Conservation (phyloP, 257 asterid species). For the Lycium barbarum region DNA sequence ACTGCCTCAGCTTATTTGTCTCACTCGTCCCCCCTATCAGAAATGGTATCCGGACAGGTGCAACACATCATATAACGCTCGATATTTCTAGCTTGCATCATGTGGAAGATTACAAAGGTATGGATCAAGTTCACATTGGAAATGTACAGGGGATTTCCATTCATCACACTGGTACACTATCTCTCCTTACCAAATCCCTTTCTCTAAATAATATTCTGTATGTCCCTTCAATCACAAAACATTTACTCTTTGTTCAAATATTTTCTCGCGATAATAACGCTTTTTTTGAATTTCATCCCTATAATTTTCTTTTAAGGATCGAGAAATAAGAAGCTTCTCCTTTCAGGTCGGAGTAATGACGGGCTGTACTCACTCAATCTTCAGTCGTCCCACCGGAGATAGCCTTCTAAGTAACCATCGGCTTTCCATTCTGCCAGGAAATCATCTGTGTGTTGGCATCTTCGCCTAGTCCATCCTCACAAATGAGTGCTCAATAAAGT, state of each 20-base stretch:
- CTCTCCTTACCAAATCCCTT: neutral
- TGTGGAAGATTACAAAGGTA: neutral
- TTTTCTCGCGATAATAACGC: no score
- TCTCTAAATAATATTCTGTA: no score
- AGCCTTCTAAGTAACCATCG: neutral
- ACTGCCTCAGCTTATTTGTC: no score
- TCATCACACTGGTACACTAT: neutral
- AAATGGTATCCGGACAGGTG: fast-evolving
- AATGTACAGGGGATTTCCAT: neutral
- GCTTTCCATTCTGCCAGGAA: neutral
- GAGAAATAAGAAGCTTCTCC: no score
- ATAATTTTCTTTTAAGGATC: neutral
- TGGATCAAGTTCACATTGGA: neutral
- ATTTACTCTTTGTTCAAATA: neutral
- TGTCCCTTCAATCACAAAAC: no score
- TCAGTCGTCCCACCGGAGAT: neutral
- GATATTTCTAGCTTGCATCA: neutral
- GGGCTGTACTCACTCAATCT: neutral
- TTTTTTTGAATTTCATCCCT: no score
- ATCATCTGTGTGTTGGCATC: neutral
- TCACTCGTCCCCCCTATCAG: neutral
- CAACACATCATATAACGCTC: neutral
- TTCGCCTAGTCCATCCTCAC: neutral
- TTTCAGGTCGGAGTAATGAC: no score
- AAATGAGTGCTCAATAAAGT: neutral